Conservation (phyloP, 2,329 filamentous ascomycete species). For the Neospermospora avenae region DNA sequence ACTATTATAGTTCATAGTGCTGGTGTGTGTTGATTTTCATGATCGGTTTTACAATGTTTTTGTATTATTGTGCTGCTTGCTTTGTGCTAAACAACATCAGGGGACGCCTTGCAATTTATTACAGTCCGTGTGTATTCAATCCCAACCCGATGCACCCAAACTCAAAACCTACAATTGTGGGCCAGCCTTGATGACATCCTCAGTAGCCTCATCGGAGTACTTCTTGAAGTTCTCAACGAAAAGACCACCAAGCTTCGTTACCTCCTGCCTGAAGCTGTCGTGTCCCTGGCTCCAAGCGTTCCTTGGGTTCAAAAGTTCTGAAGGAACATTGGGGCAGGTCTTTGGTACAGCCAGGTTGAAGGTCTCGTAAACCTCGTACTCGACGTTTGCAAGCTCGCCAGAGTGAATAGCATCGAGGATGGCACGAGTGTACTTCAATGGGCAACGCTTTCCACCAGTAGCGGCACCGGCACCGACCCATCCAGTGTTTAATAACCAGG, state of each 20-base stretch:
- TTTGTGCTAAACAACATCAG: constrained; percentile 11
- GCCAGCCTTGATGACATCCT: constrained; percentile 70
- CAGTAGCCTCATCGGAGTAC: constrained; percentile 80
- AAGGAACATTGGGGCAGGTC: constrained; percentile 81
- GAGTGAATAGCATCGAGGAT: constrained; percentile 98
- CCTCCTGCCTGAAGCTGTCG: constrained; percentile 80
- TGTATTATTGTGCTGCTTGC: constrained; percentile 12
- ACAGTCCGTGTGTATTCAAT: neutral
- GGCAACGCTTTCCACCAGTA: constrained; percentile 94
- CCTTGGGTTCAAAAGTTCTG: constrained; percentile 90
- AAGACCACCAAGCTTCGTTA: constrained; percentile 82
- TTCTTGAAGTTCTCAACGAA: constrained; percentile 99
- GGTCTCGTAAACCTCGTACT: constrained; percentile 92
- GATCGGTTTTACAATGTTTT: constrained; percentile 10
- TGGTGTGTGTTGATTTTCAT: neutral
- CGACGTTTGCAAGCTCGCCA: constrained; percentile 86
- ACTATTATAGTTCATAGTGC: neutral
- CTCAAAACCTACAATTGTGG: constrained; percentile 38
- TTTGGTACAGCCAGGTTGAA: constrained; percentile 98
- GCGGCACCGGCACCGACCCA: constrained; percentile 91
- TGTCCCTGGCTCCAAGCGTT: constrained; percentile 84
- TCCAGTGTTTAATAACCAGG: constrained; percentile 97
- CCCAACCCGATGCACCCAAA: neutral
- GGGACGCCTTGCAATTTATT: constrained; percentile 28
- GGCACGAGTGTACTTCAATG: constrained; percentile 96